Evolutionary conservation across 768 basidiomycete genomes (phyloP), one percentile per base, ranked within the genome.

Genomic region (Serpula lacrymans): DNA sequence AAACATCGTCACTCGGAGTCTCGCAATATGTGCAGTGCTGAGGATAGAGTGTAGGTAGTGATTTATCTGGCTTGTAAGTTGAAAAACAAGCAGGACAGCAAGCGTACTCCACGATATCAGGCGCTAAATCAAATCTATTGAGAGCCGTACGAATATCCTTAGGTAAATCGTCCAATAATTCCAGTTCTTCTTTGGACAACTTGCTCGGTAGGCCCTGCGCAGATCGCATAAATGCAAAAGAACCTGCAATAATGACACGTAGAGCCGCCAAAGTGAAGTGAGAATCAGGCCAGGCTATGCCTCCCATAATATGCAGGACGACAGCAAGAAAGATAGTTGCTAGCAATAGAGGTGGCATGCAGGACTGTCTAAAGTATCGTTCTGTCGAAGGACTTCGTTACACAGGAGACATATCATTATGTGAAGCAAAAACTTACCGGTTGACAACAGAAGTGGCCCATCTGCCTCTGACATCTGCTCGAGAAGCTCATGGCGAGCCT

Each of bases 81-180:
- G 20, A 51, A 27, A 45, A 64, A 33, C 62, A 63, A 27, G 42
- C 43, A 9, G 53, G 52, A 31, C 63, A 64, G 20, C 51, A 56
- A 4, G 52, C 46, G 26, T 46, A 59, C 4, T 43, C 40, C 5
- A 28, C 41, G n/a, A 45, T 50, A 7, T 20, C 33, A 6, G 58
- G 51, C 0, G 55, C 48, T 1, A 57, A 42, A 17, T 49, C 38
- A 24, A 52, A 46, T 27, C 35, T 45, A 17, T 50, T 48, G 18
- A 46, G n/a, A 16, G 57, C 39, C 7, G 51, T 52, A 12, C 43
- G 31, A 14, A 53, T 44, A 23, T 59, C 51, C 9, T 22, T 24
- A 5, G 58, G 51, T 17, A 54, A 35, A 27, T 33, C 34, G 20
- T 27, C 24, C 16, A 24, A 18, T 14, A 33, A 33, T 33, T 33